Base-by-base conservation (phyloP, 805 yeast genomes). In the Hanseniaspora mollemarum region DNA sequence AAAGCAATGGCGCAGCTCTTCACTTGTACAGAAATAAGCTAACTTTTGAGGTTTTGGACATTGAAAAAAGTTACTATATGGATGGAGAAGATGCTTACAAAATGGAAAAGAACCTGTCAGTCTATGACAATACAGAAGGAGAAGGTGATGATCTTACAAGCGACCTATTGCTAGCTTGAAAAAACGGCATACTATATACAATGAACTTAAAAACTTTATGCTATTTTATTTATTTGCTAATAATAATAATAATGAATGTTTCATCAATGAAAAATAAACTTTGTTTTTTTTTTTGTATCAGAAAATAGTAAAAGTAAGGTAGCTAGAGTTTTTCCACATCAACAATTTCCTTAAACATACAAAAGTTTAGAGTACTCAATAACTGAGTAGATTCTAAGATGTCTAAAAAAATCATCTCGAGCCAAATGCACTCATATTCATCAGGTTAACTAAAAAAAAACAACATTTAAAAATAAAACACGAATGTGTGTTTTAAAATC, bases 351-450 rank as follows among this genome's bases (percentile, higher is more conserved):
- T 16, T 22, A n/a, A 46, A 54, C 54, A 58, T 53, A 49, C 46
- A 51, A 48, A 39, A 51, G 53, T 53, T 45, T 48, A 43, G 57
- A 52, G 83, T 46, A 38, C 51, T 39, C 51, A 46, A 46, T 46
- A 46, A 46, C 51, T 46, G 51, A 46, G 44, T 28, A 46, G 39
- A 25, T 38, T 46, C 51, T 37, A 46, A 38, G 51, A 46, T 46
- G 44, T 39, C 32, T 31, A n/a, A 38, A 39, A 46, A 46, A 18
- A 28, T 39, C 51, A 46, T 83, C 95, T 87, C 94, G 95, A 87
- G 96, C 95, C 96, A 87, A 87, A 87, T 87, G 96, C 96, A 86
- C 95, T 87, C 96, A 71, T 71, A 59, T 81, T 85, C 95, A 85
- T 85, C 95, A 85, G 77, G 55, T 67, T 59, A 52, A 54, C 19